A percentile compares a stretch with the other conserved stretches of the same genome.
phyloP scores from a whole-genome alignment of 495 filamentous ascomycete species.

The Usnea hakonensis region DNA sequence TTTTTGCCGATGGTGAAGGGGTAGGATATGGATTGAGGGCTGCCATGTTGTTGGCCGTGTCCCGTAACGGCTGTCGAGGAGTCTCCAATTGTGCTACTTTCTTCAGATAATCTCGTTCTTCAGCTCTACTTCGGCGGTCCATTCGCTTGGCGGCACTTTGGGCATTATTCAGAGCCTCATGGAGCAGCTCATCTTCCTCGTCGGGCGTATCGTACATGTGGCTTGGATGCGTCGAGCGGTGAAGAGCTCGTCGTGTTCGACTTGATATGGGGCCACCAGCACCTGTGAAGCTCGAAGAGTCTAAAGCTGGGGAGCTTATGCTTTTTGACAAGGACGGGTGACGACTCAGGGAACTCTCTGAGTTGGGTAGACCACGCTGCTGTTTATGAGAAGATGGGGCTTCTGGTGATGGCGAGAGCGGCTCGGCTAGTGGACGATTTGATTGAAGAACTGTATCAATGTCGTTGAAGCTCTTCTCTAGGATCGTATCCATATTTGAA shows the following conservation, averaged over 20 bases:
- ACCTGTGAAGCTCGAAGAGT: slow-evolving; percentile 50
- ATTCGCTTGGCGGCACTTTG: slow-evolving; percentile 49
- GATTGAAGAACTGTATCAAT: slow-evolving; percentile 74
- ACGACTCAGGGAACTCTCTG: slow-evolving; percentile 43
- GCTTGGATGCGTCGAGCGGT: slow-evolving; percentile 61
- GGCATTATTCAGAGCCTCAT: slow-evolving; percentile 64
- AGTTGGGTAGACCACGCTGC: slow-evolving; percentile 22
- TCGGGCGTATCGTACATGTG: slow-evolving; percentile 90
- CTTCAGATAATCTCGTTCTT: slow-evolving; percentile 35
- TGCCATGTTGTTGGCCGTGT: slow-evolving; percentile 49
- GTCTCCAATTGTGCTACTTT: slow-evolving; percentile 38
- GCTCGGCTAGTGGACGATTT: slow-evolving; percentile 56
- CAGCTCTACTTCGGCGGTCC: slow-evolving; percentile 38
- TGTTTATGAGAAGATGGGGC: slow-evolving; percentile 43
- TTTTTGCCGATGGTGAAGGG: slow-evolving; percentile 80
- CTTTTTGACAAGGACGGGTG: slow-evolving; percentile 72
- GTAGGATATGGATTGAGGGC: slow-evolving; percentile 84
- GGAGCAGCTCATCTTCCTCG: slow-evolving; percentile 91
- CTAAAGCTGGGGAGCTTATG: slow-evolving; percentile 52
- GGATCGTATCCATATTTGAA: slow-evolving; percentile 41
- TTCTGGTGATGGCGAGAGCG: slow-evolving; percentile 43
- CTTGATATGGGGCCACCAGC: slow-evolving; percentile 63
- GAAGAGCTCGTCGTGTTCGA: slow-evolving; percentile 73
- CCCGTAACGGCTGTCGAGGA: slow-evolving; percentile 36
- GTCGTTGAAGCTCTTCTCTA: slow-evolving; percentile 57